These are phyloP conservation scores for Drechmeria coniospora DNA, from an alignment of 2,329 filamentous ascomycete species.

Conservation along the genomic window DNA sequence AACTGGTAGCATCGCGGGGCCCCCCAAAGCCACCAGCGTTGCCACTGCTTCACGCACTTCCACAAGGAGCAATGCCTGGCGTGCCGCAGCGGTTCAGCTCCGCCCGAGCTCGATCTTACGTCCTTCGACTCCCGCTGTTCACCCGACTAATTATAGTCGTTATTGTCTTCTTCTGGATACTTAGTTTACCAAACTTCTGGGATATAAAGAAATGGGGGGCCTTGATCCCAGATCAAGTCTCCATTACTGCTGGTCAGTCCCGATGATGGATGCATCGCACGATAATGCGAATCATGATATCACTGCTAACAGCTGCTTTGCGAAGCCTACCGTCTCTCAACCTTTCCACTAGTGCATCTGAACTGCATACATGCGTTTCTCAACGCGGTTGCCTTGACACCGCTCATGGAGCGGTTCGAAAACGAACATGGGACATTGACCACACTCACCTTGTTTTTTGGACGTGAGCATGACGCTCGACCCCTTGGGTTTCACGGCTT, in stretches of 20 bases:
- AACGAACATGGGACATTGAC: constrained; percentile 81
- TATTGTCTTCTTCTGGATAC: constrained; percentile 48
- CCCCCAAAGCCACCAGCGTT: too few species aligned
- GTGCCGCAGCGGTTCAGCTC: constrained; percentile 46
- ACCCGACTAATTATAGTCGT: constrained; percentile 55
- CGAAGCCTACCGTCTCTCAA: constrained; percentile 81
- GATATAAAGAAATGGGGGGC: constrained; percentile 63
- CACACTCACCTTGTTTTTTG: constrained; percentile 74
- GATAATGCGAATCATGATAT: background rate
- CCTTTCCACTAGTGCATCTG: constrained; percentile 75
- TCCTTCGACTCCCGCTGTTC: constrained; percentile 74
- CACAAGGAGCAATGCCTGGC: constrained; percentile 5
- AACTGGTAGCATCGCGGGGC: too few species aligned
- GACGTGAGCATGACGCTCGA: constrained; percentile 48
- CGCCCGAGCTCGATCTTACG: constrained; percentile 60
- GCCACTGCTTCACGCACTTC: background rate
- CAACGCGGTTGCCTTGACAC: constrained; percentile 66
- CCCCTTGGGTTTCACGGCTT: background rate
- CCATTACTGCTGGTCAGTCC: constrained; percentile 47
- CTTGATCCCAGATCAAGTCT: constrained; percentile 62
- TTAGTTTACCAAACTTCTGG: constrained; percentile 54
- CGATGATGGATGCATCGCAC: background rate
- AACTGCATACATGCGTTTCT: constrained; percentile 67
- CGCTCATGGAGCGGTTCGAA: constrained; percentile 89
- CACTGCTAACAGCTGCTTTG: background rate